Evolutionary conservation across 2,329 filamentous ascomycete species (phyloP).

Genomic region (Mycosphaerella arachidis): DNA sequence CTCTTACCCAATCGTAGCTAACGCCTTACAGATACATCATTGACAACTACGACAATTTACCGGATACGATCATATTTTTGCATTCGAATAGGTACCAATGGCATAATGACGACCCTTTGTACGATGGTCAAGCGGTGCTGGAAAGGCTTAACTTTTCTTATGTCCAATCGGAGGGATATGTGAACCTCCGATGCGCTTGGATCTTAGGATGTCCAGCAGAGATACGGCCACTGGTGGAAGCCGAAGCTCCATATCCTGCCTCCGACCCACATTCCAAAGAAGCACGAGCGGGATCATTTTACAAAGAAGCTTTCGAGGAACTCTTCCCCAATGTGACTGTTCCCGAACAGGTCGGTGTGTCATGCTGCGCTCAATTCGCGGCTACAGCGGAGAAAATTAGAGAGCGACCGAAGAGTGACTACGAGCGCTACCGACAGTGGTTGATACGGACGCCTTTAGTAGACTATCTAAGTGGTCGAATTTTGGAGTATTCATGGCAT

Average conservation of each 20-base stretch:
- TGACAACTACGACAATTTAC: slow-evolving; percentile 55
- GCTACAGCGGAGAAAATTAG: slow-evolving; percentile 46
- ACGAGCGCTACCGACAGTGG: slow-evolving; percentile 49
- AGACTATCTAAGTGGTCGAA: slow-evolving; percentile 50
- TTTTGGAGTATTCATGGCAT: slow-evolving; percentile 57
- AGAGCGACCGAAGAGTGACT: slow-evolving; percentile 45
- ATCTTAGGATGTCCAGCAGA: slow-evolving; percentile 46
- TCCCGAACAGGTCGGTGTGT: slow-evolving; percentile 46
- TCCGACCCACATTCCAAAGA: slow-evolving; percentile 29
- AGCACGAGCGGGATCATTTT: slow-evolving; percentile 46
- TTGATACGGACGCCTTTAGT: slow-evolving; percentile 43
- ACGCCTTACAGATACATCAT: slow-evolving; percentile 39
- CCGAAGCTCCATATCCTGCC: slow-evolving; percentile 24
- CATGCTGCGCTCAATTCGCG: slow-evolving; percentile 55
- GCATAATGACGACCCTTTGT: slow-evolving; percentile 53
- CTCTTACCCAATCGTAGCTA: not conserved
- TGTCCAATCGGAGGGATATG: slow-evolving; percentile 48
- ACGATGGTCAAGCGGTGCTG: slow-evolving; percentile 48
- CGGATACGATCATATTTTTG: slow-evolving; percentile 54
- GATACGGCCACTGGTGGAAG: slow-evolving; percentile 43
- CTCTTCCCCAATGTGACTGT: slow-evolving; percentile 42
- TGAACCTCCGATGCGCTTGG: slow-evolving; percentile 53
- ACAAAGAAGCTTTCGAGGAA: slow-evolving; percentile 46
- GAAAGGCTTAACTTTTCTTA: slow-evolving; percentile 47
- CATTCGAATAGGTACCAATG: slow-evolving; percentile 54